phyloP scores from a whole-genome alignment of 2,329 filamentous ascomycete genomes.

The Cadophora luteo-olivacea region DNA sequence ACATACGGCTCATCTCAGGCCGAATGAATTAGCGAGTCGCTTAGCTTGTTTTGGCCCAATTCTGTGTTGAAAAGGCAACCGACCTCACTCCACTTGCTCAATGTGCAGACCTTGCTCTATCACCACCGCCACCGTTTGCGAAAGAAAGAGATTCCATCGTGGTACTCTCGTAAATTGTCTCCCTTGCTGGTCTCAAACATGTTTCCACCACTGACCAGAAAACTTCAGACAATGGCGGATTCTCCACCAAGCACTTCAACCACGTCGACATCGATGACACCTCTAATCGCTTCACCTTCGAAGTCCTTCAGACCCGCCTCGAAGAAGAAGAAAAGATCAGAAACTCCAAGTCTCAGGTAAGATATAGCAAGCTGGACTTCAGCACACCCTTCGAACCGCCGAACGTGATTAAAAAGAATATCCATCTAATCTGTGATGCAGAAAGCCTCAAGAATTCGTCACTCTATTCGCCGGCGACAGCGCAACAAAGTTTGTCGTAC shows the following conservation, averaged over 20 bases:
- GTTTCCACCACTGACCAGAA: neutral
- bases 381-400: neutral
- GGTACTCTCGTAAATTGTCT: neutral
- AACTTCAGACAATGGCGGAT: neutral
- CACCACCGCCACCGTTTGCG: neutral
- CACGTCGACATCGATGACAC: no score
- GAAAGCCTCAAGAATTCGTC: conserved; percentile 11
- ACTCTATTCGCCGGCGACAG: conserved; percentile 6
- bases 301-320: neutral
- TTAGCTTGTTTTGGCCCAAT: neutral
- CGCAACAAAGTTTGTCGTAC: conserved; percentile 20
- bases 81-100: neutral
- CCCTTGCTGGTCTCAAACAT: no score
- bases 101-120: neutral
- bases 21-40: neutral
- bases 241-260: neutral
- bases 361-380: no score
- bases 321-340: neutral
- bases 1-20: no score
- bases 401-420: no score
- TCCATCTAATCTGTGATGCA: neutral
- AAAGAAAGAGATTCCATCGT: no score
- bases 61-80: neutral
- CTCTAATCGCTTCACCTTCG: neutral
- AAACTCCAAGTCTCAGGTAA: neutral